phyloP scores from a whole-genome alignment of 2,329 filamentous ascomycete species.

The Botrytis fragariae region DNA sequence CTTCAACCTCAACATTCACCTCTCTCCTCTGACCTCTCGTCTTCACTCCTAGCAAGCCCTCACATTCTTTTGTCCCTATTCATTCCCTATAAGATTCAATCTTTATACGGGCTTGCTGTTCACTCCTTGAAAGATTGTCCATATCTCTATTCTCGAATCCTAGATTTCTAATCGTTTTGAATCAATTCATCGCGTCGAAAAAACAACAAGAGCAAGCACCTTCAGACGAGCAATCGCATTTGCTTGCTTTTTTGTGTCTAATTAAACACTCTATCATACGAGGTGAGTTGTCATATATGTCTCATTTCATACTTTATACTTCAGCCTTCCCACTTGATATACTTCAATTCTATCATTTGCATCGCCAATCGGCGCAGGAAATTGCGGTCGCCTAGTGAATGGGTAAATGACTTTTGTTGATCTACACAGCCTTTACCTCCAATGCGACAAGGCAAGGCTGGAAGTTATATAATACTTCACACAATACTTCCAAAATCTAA shows the following conservation, averaged over 20 bases:
- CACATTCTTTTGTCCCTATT: slow-evolving; percentile 12
- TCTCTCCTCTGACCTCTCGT: not conserved
- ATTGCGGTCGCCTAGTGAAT: slow-evolving; percentile 9
- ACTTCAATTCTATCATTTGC: not conserved
- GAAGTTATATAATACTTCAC: slow-evolving; percentile 9
- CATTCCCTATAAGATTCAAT: slow-evolving; percentile 5
- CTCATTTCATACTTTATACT: not conserved
- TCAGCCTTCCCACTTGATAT: not conserved
- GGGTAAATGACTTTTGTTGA: slow-evolving; percentile 7
- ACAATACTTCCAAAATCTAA: not conserved
- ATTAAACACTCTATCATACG: slow-evolving; percentile 11
- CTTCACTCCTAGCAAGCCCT: slow-evolving; percentile 13
- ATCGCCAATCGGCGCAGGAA: not conserved
- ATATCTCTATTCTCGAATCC: slow-evolving; percentile 9
- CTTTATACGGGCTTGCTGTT: not conserved
- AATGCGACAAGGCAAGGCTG: slow-evolving; percentile 2
- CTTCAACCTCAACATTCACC: not conserved
- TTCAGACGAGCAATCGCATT: slow-evolving; percentile 4
- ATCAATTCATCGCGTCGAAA: not conserved
- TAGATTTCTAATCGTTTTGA: not conserved
- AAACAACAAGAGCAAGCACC: not conserved
- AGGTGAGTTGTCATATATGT: slow-evolving; percentile 21
- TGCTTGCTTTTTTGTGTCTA: slow-evolving; percentile 8
- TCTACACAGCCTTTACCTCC: not conserved
- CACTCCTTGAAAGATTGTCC: slow-evolving; percentile 3